Evolutionary conservation across 2,329 filamentous ascomycete species (phyloP).

Genomic region (Fusarium pilosicola): DNA sequence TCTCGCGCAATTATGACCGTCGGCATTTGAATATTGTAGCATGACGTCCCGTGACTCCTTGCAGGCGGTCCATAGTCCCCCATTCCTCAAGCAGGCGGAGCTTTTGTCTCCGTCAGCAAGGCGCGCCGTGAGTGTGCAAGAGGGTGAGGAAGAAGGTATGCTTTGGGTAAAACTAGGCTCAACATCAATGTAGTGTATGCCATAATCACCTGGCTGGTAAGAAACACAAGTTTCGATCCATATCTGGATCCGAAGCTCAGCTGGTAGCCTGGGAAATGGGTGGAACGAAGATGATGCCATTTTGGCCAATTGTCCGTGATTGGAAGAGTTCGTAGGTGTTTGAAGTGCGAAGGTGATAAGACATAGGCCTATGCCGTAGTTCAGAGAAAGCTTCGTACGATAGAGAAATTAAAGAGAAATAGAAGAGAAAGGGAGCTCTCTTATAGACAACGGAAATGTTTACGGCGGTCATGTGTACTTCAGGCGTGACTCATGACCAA

Average conservation of each 20-base stretch:
- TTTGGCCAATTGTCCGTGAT: too few species aligned
- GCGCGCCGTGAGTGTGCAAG: rapidly evolving
- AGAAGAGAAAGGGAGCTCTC: neutral
- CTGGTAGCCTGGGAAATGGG: neutral
- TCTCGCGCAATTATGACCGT: neutral
- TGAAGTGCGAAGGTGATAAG: neutral
- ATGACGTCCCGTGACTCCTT: neutral
- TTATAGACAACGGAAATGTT: neutral
- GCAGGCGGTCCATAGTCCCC: conserved; percentile 5
- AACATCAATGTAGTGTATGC: neutral
- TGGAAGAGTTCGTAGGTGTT: neutral
- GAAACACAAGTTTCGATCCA: neutral
- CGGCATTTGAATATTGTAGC: neutral
- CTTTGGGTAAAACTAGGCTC: neutral
- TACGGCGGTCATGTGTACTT: too few species aligned
- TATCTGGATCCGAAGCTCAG: neutral
- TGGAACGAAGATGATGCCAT: neutral
- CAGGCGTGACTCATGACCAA: neutral
- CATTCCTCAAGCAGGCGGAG: neutral
- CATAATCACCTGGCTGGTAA: neutral
- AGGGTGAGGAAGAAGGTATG: neutral
- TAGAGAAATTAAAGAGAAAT: neutral
- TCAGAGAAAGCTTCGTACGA: rapidly evolving
- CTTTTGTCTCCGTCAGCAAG: neutral
- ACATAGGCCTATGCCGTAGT: neutral